A percentile compares a stretch with the other conserved stretches of the same genome.
These are phyloP conservation scores for Stylosanthes scabra DNA, from an alignment of 331 rosid species.

Conservation along the genomic window DNA sequence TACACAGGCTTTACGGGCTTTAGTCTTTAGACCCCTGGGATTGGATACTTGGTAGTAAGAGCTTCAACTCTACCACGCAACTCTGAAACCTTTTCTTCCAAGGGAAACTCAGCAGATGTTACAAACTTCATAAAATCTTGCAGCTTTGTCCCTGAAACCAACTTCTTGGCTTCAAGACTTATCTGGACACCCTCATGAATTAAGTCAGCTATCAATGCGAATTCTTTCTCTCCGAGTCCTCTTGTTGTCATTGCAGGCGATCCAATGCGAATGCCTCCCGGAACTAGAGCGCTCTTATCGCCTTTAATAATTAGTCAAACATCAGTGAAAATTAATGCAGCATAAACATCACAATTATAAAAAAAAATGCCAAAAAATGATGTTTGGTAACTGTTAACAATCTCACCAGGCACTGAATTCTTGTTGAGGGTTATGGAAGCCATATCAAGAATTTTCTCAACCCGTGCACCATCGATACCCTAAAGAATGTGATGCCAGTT, in stretches of 20 bases:
- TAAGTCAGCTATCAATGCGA: conserved; percentile 67
- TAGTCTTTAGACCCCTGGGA: conserved; percentile 81
- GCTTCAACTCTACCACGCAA: conserved; percentile 82
- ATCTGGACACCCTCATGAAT: conserved; percentile 89
- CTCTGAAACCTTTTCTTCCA: conserved; percentile 53
- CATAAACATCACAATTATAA: conserved; percentile 7
- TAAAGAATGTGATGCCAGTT: conserved; percentile 36
- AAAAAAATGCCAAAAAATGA: background rate
- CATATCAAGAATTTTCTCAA: conserved; percentile 93
- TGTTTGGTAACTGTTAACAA: background rate
- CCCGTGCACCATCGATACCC: conserved; percentile 96
- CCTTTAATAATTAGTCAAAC: conserved; percentile 52
- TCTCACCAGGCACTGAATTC: conserved; percentile 91
- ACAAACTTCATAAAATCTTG: conserved; percentile 81
- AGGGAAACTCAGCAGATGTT: conserved; percentile 69
- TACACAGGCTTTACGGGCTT: conserved; percentile 3
- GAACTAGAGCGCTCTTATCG: conserved; percentile 90
- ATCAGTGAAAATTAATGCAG: conserved; percentile 25
- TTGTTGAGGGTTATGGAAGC: conserved; percentile 93
- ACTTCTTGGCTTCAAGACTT: conserved; percentile 66
- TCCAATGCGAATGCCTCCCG: conserved; percentile 97
- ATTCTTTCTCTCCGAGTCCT: conserved; percentile 81
- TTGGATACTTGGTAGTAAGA: conserved; percentile 73
- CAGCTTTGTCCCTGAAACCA: conserved; percentile 75
- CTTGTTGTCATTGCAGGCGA: conserved; percentile 98